Base-by-base conservation (phyloP, 106 monocot species). In the Acorus calamus region DNA sequence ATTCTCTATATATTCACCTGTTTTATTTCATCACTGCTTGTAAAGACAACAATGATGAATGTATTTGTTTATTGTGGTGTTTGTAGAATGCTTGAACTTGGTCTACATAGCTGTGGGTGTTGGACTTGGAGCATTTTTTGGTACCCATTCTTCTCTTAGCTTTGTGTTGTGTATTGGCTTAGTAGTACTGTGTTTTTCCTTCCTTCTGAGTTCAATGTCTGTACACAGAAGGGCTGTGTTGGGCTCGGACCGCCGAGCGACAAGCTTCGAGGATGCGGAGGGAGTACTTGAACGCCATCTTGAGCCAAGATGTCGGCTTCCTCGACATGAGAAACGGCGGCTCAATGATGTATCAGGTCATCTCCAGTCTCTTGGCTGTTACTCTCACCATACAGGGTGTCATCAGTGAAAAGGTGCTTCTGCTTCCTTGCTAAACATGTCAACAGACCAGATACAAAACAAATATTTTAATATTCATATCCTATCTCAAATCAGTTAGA, bases 161-260 rank as follows among this genome's bases (percentile, higher is more conserved):
- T 8, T 42, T 28, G 2, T 4, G 50, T 2, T 8, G 3, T 6
- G 3, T 2, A 14, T n/a, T 8, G 14, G 49, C 7, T 2, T 50
- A 5, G 10, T 43, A 9, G 1, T 44, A 44, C 42, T 65, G 11
- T 5, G 2, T 47, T n/a, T 11, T 5, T 14, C 4, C 9, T 4
- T 48, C 8, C 12, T 11, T 11, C 13, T 11, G n/a, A 47, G 50
- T 14, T 64, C 41, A 41, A 41, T 3, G 7, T 55, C 7, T 8
- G 5, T 2, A 2, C 57, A 49, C 68, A 76, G 75, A 63, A 44
- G 75, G 75, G 6, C 14, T 49, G 4, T 76, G 75, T 50, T 76
- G 75, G 75, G 69, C 56, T 0, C 63, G 75, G 42, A 76, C 75
- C 6, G 56, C 69, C 4, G 69, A 76, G 52, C 49, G 69, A 42